Evolutionary conservation across 805 yeast genomes (phyloP).

Genomic region (Sugiyamaella mastotermitis): DNA sequence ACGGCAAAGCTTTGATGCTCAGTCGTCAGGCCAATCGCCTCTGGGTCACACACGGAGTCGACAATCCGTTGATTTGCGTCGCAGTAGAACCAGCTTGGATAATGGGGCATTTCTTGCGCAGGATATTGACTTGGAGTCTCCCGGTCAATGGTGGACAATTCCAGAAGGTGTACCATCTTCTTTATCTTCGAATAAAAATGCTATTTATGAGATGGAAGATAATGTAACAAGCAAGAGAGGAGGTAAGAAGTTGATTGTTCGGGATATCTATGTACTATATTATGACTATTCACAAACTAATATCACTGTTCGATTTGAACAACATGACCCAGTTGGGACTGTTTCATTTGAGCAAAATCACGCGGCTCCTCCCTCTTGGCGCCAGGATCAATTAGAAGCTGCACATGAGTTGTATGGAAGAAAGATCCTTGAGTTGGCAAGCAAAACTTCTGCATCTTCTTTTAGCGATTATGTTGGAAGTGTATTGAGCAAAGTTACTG

Average conservation of each 20-base stretch:
- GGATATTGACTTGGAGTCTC: conserved; percentile 31
- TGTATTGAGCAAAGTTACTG: conserved; percentile 34
- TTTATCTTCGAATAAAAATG: conserved; percentile 41
- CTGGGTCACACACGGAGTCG: conserved; percentile 11
- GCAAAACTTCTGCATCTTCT: conserved; percentile 22
- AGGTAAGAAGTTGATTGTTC: conserved; percentile 41
- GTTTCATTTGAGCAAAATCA: conserved; percentile 34
- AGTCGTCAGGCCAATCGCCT: too few species aligned
- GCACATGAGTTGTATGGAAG: conserved; percentile 49
- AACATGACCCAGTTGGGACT: conserved; percentile 47
- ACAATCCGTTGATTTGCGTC: conserved; percentile 19
- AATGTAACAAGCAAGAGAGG: conserved; percentile 51
- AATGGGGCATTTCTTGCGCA: conserved; percentile 22
- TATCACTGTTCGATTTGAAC: conserved; percentile 52
- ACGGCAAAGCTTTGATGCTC: too few species aligned
- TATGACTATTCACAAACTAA: conserved; percentile 65
- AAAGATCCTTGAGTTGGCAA: conserved; percentile 42
- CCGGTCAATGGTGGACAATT: conserved; percentile 62
- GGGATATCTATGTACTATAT: conserved; percentile 67
- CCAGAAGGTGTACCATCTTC: conserved; percentile 51
- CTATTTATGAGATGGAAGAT: conserved; percentile 62
- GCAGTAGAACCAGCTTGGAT: conserved; percentile 5
- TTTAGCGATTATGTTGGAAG: conserved; percentile 26
- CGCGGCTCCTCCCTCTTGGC: conserved; percentile 38
- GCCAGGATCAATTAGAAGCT: conserved; percentile 42